phyloP scores from a whole-genome alignment of 1,139 yeast genomes.

The Candida sanyaensis region DNA sequence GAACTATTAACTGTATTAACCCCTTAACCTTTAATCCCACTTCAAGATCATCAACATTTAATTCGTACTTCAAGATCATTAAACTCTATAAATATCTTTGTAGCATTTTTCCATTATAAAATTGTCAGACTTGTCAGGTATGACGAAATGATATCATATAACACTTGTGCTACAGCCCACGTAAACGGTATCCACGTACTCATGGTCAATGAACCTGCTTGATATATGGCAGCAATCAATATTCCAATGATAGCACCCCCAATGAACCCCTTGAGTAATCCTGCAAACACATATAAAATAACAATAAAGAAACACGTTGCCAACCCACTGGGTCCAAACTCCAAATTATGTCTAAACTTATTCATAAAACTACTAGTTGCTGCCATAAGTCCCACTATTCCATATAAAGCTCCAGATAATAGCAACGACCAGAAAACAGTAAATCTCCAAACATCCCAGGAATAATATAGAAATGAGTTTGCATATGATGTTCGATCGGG shows the following conservation, averaged over 20 bases:
- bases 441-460: constrained; percentile 80
- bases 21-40: too few relatives aligned
- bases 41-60: too few relatives aligned
- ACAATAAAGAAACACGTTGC: constrained; percentile 35
- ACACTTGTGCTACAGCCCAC: constrained; percentile 68
- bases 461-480: constrained; percentile 63
- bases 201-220: constrained; percentile 78
- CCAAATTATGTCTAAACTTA: constrained; percentile 21
- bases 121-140: constrained; percentile 50
- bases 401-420: constrained; percentile 62
- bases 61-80: too few relatives aligned
- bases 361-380: constrained; percentile 36
- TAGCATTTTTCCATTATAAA: constrained; percentile 18
- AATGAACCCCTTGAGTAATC: constrained; percentile 64
- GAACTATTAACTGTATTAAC: too few relatives aligned
- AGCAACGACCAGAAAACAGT: constrained; percentile 82
- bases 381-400: constrained; percentile 66
- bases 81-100: neutral
- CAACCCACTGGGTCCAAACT: constrained; percentile 14
- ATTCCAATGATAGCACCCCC: constrained; percentile 80
- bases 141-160: constrained; percentile 66
- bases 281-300: constrained; percentile 48
- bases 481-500: constrained; percentile 41
- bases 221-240: constrained; percentile 61
- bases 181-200: constrained; percentile 92